Evolutionary conservation across 2,329 filamentous ascomycete species (phyloP).

Genomic region (Nemania sp.): DNA sequence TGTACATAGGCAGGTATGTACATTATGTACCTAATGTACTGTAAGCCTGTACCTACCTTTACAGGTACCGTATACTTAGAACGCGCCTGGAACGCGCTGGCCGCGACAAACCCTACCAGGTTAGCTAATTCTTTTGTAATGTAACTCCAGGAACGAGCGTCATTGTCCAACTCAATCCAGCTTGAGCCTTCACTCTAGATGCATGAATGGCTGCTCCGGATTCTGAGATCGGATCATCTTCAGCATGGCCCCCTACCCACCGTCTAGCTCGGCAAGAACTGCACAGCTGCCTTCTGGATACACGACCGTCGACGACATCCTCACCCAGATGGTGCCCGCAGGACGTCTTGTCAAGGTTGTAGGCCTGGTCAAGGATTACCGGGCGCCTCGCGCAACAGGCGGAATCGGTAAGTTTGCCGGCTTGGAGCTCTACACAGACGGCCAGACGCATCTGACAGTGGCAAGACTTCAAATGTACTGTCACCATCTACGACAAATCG

Average conservation of each 20-base stretch:
- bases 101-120: too few relatives aligned
- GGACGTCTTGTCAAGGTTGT: constrained; percentile 60
- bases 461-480: constrained; percentile 62
- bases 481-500: constrained; percentile 65
- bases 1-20: too few relatives aligned
- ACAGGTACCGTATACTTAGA: too few relatives aligned
- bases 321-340: constrained; percentile 45
- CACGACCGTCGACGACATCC: constrained; percentile 46
- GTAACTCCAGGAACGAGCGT: too few relatives aligned
- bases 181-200: neutral
- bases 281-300: constrained; percentile 44
- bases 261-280: constrained; percentile 25
- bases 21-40: too few relatives aligned
- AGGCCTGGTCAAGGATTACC: constrained; percentile 71
- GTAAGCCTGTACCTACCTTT: too few relatives aligned
- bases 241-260: constrained; percentile 28
- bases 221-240: neutral
- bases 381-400: constrained; percentile 55
- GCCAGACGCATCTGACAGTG: constrained; percentile 20
- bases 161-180: too few relatives aligned
- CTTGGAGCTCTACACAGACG: constrained; percentile 4
- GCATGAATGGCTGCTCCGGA: neutral
- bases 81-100: constrained; percentile 25
- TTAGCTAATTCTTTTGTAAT: too few relatives aligned
- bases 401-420: constrained; percentile 51